Evolutionary conservation across 139 green algal genomes (phyloP).

Genomic region (Pseudopediastrum boryanum): DNA sequence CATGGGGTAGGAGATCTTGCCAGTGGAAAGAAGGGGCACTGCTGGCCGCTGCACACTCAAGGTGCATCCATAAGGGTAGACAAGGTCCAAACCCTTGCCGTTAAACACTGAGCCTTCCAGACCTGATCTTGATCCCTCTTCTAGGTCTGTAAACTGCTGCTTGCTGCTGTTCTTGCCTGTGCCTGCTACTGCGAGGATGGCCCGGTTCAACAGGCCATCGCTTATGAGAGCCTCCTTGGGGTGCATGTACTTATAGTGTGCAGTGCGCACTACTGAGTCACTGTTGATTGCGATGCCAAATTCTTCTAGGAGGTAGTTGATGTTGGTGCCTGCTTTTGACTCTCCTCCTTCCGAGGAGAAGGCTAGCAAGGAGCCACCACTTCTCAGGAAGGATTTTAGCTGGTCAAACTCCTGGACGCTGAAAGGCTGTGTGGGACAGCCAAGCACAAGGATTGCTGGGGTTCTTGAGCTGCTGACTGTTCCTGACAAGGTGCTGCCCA

Average conservation of each 20-base stretch:
- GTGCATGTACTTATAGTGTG: slow-evolving; percentile 86
- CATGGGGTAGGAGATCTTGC: slow-evolving; percentile 81
- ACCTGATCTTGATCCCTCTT: neutral
- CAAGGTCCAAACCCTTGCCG: slow-evolving; percentile 62
- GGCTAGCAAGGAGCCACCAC: slow-evolving; percentile 73
- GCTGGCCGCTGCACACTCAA: slow-evolving; percentile 73
- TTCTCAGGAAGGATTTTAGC: slow-evolving; percentile 64
- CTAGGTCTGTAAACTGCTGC: neutral
- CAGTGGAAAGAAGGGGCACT: slow-evolving; percentile 76
- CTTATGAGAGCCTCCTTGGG: slow-evolving; percentile 84
- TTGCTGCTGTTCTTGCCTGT: slow-evolving; percentile 37
- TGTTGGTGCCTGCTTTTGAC: slow-evolving; percentile 65
- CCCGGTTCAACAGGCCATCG: slow-evolving; percentile 84
- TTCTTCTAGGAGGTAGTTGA: slow-evolving; percentile 86
- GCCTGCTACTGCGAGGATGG: slow-evolving; percentile 50
- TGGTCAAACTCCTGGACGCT: slow-evolving; percentile 63
- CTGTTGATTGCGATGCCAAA: slow-evolving; percentile 75
- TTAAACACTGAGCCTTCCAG: neutral
- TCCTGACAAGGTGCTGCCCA: slow-evolving; percentile 15
- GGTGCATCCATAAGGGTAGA: slow-evolving; percentile 81
- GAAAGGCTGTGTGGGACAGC: slow-evolving; percentile 73
- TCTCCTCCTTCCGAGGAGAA: slow-evolving; percentile 72
- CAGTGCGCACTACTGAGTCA: slow-evolving; percentile 75
- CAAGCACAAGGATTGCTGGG: slow-evolving; percentile 73
- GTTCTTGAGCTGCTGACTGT: neutral